These are phyloP conservation scores for Salix purpurea DNA, from an alignment of 345 rosid genomes.

Conservation along the genomic window DNA sequence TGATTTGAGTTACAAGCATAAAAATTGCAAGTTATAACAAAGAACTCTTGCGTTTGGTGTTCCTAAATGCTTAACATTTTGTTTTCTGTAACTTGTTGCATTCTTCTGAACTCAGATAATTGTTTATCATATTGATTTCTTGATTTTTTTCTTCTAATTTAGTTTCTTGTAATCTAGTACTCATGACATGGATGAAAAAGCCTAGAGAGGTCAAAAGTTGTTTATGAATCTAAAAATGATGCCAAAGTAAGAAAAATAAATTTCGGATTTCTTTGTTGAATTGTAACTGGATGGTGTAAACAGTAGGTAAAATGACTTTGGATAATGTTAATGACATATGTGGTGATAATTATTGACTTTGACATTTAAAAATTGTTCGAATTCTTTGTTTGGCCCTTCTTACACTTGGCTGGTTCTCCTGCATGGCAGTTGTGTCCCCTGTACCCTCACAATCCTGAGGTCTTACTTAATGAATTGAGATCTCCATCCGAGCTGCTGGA, in stretches of 20 bases:
- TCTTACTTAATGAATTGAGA: slow-evolving; percentile 83
- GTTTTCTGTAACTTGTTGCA: background rate
- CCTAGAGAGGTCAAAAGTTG: background rate
- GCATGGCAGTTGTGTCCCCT: slow-evolving; percentile 79
- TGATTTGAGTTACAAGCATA: background rate
- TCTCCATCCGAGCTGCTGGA: slow-evolving; percentile 92
- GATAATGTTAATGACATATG: background rate
- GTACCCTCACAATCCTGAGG: slow-evolving; percentile 98
- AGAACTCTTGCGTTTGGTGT: background rate
- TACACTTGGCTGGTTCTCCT: slow-evolving; percentile 12
- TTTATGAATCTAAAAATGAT: background rate
- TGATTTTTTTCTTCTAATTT: background rate
- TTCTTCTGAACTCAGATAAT: background rate
- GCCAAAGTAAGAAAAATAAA: background rate
- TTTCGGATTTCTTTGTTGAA: background rate
- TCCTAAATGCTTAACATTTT: background rate
- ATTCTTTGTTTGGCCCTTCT: background rate
- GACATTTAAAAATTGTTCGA: background rate
- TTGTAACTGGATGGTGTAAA: background rate
- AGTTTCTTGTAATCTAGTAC: background rate
- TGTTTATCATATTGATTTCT: background rate
- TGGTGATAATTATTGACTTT: background rate
- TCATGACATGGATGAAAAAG: background rate
- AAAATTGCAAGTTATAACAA: background rate
- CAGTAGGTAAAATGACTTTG: background rate